Evolutionary conservation across 169 alveolate genomes (phyloP), one percentile per base, ranked within the genome.

Genomic region (Plasmodium gonderi): DNA sequence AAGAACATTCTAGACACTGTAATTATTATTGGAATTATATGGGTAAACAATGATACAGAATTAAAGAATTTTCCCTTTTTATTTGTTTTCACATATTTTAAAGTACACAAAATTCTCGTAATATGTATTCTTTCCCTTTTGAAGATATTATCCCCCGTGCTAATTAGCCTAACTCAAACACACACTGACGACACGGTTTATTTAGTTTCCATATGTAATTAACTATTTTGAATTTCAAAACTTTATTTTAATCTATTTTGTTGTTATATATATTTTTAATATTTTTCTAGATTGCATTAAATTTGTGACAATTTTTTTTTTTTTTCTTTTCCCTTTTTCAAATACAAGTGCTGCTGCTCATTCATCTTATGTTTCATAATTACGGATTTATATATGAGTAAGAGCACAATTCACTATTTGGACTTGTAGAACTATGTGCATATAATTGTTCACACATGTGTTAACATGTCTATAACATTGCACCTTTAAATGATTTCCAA

Each of bases 301-400:
- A 29, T n/a, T 45, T 80, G 45, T 64, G 40, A 64, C 33, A 60
- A n/a, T n/a, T n/a, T 80, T 33, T 49, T 79, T 64, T 42, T 31
- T 45, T 31, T 31, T 36, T n/a, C 67, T 42, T 77, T 72, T 31
- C 74, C 68, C 14, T 45, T 40, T 54, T 33, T 42, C 65, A 31
- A 17, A 51, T 77, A 7, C 49, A 20, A 87, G 93, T 87, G 42
- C 87, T 87, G 42, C 79, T 87, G n/a, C 47, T 76, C 31, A 74
- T 75, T 33, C 93, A 87, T 54, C 79, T 87, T 20, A 76, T 87
- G 85, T 87, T 87, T 40, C 93, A 87, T 45, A 76, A 87, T 5
- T 87, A 87, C 69, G 87, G 87, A 7, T 87, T 87, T 67, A 87
- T 87, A 33, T 87, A 74, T 44, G 93, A 87, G 93, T 87, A 87